These are phyloP conservation scores for Penicillium sp. DNA, from an alignment of 2,329 filamentous ascomycete genomes.

Conservation along the genomic window DNA sequence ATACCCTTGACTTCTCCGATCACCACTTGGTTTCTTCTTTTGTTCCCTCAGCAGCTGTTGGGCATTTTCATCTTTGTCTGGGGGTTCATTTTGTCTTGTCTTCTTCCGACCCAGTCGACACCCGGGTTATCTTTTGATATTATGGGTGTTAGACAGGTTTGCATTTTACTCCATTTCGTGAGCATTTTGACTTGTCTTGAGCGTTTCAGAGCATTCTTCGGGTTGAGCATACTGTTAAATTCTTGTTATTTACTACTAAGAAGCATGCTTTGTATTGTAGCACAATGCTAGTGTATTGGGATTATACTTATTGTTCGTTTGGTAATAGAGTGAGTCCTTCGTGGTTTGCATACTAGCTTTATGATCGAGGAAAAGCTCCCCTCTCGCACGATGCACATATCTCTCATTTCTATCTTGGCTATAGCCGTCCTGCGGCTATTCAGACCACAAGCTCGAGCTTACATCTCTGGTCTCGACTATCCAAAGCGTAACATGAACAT, in stretches of 20 bases:
- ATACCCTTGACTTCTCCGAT: slow-evolving; percentile 16
- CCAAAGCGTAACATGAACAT: background rate
- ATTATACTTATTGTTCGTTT: background rate
- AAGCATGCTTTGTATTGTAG: slow-evolving; percentile 7
- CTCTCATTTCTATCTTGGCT: background rate
- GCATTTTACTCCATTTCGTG: slow-evolving; percentile 13
- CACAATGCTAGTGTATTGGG: slow-evolving; percentile 8
- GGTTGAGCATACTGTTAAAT: slow-evolving; percentile 22
- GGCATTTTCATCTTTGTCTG: background rate
- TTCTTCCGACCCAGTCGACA: background rate
- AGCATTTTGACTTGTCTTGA: slow-evolving; percentile 24
- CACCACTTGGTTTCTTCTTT: background rate
- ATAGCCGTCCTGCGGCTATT: background rate
- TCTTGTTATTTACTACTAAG: slow-evolving; percentile 15
- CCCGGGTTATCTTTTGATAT: background rate
- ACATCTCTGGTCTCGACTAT: slow-evolving; percentile 18
- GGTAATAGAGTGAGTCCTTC: background rate
- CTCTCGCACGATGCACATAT: background rate
- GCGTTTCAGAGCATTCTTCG: slow-evolving; percentile 26
- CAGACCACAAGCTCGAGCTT: slow-evolving; percentile 9
- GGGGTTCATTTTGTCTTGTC: background rate
- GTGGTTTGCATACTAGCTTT: background rate
- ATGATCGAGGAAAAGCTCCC: background rate
- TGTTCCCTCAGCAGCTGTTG: background rate
- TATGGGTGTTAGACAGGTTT: background rate